These are phyloP conservation scores for Fusarium robinianum DNA, from an alignment of 2,329 filamentous ascomycete species.

Conservation along the genomic window DNA sequence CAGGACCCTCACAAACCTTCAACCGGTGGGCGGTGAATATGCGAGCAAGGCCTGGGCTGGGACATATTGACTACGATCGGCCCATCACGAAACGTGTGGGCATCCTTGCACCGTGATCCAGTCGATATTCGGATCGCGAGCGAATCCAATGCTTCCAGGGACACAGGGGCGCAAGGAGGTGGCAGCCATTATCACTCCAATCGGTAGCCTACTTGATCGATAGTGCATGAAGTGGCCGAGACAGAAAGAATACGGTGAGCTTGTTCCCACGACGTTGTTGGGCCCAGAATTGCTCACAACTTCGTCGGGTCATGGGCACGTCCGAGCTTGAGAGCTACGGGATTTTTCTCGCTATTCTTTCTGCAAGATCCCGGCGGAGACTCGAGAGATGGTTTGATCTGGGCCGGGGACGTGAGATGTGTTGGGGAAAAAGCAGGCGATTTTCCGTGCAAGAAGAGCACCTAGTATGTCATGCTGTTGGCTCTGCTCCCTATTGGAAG, in stretches of 20 bases:
- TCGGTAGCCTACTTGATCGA: too few relatives aligned
- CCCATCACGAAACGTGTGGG: constrained; percentile 23
- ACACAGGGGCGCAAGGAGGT: neutral
- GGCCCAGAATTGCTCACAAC: constrained; percentile 22
- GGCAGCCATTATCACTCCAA: constrained; percentile 5
- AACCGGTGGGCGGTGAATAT: constrained; percentile 35
- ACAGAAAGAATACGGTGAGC: constrained; percentile 25
- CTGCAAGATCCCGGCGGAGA: constrained; percentile 26
- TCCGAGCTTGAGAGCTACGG: constrained; percentile 27
- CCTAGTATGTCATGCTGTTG: constrained; percentile 19
- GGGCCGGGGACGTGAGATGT: constrained; percentile 21
- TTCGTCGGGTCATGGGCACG: constrained; percentile 30
- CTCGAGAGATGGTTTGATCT: constrained; percentile 30
- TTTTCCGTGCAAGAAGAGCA: constrained; percentile 16
- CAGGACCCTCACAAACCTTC: constrained; percentile 17
- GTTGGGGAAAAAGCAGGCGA: constrained; percentile 21
- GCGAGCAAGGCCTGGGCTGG: constrained; percentile 5
- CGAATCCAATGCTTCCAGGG: constrained; percentile 18
- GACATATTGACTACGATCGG: constrained; percentile 15
- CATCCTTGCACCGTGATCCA: constrained; percentile 8
- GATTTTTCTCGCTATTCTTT: constrained; percentile 18
- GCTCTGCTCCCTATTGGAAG: constrained; percentile 17
- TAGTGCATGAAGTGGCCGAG: constrained; percentile 20
- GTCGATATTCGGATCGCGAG: constrained; percentile 12
- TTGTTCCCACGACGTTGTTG: constrained; percentile 14